A percentile compares a stretch with the other conserved stretches of the same genome.
Evolutionary conservation across 257 asterid genomes (phyloP).

Genomic region (Nemophila menziesii): DNA sequence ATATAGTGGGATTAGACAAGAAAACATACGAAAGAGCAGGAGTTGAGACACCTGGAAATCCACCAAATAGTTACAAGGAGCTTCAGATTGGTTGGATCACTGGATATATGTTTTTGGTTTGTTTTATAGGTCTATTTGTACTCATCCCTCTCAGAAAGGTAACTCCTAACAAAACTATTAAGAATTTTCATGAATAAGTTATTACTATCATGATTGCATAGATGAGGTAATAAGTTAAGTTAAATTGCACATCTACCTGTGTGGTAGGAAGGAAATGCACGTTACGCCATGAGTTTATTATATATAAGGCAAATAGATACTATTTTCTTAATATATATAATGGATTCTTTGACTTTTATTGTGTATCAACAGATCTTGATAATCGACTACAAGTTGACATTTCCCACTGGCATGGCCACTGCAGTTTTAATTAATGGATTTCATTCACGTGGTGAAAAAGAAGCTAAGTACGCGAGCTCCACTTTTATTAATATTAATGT

Average conservation of each 20-base stretch:
- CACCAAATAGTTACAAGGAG: conserved; percentile 5
- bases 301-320: no score
- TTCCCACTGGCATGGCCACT: conserved; percentile 93
- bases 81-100: conserved; percentile 9
- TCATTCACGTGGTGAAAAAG: conserved; percentile 54
- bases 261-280: not conserved
- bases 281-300: not conserved
- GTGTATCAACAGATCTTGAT: conserved; percentile 78
- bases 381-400: conserved; percentile 73
- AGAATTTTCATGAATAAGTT: not conserved
- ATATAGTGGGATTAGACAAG: conserved; percentile 9
- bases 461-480: conserved; percentile 41
- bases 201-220: no score
- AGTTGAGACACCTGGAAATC: conserved; percentile 5
- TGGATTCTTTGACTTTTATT: no score
- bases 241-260: no score
- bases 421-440: conserved; percentile 87
- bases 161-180: not conserved
- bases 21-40: conserved; percentile 8
- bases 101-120: conserved; percentile 4
- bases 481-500: no score
- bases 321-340: no score
- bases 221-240: no score
- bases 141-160: conserved; percentile 11
- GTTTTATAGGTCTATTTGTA: conserved; percentile 10